Evolutionary conservation across 2,329 filamentous ascomycete species (phyloP), one percentile per base, ranked within the genome.

Genomic region (Monilinia laxa): DNA sequence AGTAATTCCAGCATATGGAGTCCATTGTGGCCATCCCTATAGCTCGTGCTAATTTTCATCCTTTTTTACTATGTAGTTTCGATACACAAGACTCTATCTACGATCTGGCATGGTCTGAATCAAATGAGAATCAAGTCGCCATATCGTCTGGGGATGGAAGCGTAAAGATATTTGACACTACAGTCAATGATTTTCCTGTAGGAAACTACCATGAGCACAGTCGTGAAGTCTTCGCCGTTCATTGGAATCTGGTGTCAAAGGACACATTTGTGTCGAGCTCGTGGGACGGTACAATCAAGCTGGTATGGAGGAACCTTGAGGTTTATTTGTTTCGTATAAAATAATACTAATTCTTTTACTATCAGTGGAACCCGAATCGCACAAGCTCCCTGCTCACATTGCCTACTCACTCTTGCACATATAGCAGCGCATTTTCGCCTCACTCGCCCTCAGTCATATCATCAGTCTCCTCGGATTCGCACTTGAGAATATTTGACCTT

Each of bases 81-180:
- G 94, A 97, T 76, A 99, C 95, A 14, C 96, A 98, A 81, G 95
- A 99, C 78, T 91, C 93, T 55, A 89, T 98, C 71, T 99, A 96
- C 79, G 95, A 99, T 79, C 83, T 95, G 64, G 86, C 93, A 35
- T 98, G 95, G 93, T 97, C 93, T 23, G 95, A 99, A 81, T 87
- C 92, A 72, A 93, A 99, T 81, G 94, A 97, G 81, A 96, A 95
- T 79, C 95, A 99, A 80, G 82, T 97, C 62, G 85, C 96, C 25
- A 89, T 90, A 1, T 93, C 93, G 0, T 93, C 91, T 72, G 95
- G 95, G 70, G 95, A 99, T 80, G 95, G 95, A 65, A 94, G 91
- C 65, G 85, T 99, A 75, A 97, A 97, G 80, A 86, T 99, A 57
- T 99, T 95, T 78, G 95, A 99, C 79, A 85, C 93, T 42, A 86